Base-by-base conservation (phyloP, 441 rosid species). In the Raphanus hybrid region DNA sequence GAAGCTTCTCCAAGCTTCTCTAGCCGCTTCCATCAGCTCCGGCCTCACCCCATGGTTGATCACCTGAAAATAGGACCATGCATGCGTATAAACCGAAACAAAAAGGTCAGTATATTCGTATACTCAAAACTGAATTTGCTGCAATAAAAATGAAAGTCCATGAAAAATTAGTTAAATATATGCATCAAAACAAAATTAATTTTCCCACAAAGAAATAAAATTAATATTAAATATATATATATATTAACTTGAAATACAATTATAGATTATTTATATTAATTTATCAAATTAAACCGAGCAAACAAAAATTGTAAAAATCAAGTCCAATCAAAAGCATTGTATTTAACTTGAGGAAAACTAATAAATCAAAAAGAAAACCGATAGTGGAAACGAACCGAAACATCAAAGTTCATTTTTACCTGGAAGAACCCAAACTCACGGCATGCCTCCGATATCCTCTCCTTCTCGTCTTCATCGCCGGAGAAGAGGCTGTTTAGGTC, bases 351-450 rank as follows among this genome's bases (percentile, higher is more conserved):
- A 35, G 34, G 39, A 35, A 35, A 35, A 35, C 39, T 6, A 35
- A 6, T 7, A 35, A 35, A 35, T 35, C 39, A 35, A 6, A 35
- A 6, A 16, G 34, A 12, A 12, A 58, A 11, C 7, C n/a, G 15
- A 34, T 3, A 55, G 6, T 23, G 2, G 32, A 74, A 66, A 48
- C 15, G 2, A 26, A 66, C 66, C 35, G n/a, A 29, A 20, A 41
- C 6, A n/a, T 14, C 6, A 1, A 61, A 20, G 41, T 12, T 18
- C 26, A 39, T 27, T 58, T 37, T 63, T 70, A 77, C 80, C 69
- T 77, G 80, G 50, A 92, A 91, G 71, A 92, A 92, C 0, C 97
- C 97, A 91, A 94, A 92, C 12, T 87, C 85, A 0, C 86, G 71
- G 82, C 93, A 89, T 2, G 96, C 96, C 34, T 45, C 57, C 0